phyloP scores from a whole-genome alignment of 1,139 yeast genomes.

The Pichia sp. region DNA sequence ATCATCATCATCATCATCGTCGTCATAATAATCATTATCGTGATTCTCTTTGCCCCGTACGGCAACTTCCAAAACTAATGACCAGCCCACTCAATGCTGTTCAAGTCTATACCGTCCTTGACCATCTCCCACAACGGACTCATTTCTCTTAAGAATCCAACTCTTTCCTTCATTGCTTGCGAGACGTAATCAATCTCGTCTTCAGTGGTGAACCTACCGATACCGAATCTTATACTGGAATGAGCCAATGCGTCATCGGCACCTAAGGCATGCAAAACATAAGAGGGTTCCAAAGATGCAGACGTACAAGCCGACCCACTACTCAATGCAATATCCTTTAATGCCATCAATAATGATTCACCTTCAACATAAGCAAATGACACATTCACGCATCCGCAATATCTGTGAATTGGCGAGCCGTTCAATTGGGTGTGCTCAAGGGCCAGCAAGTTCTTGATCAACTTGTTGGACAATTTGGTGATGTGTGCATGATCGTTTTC shows the following conservation, averaged over 20 bases:
- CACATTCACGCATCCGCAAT: constrained; percentile 92
- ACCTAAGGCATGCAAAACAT: constrained; percentile 93
- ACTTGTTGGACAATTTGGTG: constrained; percentile 61
- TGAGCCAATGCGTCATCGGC: constrained; percentile 98
- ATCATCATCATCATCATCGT: background rate
- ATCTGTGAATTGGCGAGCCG: constrained; percentile 71
- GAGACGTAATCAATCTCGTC: constrained; percentile 92
- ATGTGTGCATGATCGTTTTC: constrained; percentile 72
- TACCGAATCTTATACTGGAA: constrained; percentile 93
- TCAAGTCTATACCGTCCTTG: constrained; percentile 93
- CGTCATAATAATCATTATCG: background rate
- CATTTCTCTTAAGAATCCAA: constrained; percentile 83
- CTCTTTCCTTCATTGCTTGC: constrained; percentile 83
- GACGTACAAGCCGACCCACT: constrained; percentile 99
- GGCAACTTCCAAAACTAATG: constrained; percentile 42
- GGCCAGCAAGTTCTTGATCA: constrained; percentile 66
- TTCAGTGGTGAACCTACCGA: constrained; percentile 96
- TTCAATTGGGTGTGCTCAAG: constrained; percentile 87
- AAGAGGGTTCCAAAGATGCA: constrained; percentile 95
- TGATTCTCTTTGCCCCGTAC: no score
- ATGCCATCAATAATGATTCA: constrained; percentile 94
- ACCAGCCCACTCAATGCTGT: constrained; percentile 96
- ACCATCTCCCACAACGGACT: constrained; percentile 99
- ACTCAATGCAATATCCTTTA: constrained; percentile 91
- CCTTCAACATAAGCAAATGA: constrained; percentile 98